These are phyloP conservation scores for Scolecobasidium constrictum DNA, from an alignment of 2,329 filamentous ascomycete genomes.

Conservation along the genomic window DNA sequence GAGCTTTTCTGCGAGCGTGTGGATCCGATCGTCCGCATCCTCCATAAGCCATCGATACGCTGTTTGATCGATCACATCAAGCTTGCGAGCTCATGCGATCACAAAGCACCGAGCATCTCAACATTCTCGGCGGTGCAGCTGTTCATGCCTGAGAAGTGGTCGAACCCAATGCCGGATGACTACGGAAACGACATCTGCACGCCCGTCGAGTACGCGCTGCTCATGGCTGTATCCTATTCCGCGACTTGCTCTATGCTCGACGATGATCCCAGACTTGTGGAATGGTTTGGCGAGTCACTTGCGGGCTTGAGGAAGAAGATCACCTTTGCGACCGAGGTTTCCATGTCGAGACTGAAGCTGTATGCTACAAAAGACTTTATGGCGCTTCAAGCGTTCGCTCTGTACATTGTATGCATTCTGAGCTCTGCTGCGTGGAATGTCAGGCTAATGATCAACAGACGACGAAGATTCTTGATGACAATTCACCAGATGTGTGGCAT, in stretches of 20 bases:
- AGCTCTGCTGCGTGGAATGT: background rate
- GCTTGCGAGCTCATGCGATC: background rate
- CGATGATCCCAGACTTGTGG: background rate
- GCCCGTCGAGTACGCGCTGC: background rate
- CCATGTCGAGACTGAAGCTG: constrained; percentile 1
- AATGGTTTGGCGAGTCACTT: background rate
- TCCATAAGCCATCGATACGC: constrained; percentile 4
- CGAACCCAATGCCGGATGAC: background rate
- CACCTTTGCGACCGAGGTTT: background rate
- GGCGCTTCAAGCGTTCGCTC: constrained; percentile 1
- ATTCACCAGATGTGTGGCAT: background rate
- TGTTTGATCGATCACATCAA: background rate
- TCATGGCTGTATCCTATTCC: background rate
- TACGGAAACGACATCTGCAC: background rate
- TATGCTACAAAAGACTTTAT: background rate
- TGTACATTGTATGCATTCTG: background rate
- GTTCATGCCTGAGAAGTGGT: background rate
- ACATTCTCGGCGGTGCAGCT: background rate
- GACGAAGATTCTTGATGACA: background rate
- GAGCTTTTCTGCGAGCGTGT: background rate
- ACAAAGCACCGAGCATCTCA: background rate
- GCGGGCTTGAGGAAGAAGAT: background rate
- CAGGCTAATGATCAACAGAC: background rate
- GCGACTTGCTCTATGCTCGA: background rate
- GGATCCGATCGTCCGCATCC: constrained; percentile 1